Evolutionary conservation across 441 rosid species (phyloP).

Genomic region (Corymbia calophylla): DNA sequence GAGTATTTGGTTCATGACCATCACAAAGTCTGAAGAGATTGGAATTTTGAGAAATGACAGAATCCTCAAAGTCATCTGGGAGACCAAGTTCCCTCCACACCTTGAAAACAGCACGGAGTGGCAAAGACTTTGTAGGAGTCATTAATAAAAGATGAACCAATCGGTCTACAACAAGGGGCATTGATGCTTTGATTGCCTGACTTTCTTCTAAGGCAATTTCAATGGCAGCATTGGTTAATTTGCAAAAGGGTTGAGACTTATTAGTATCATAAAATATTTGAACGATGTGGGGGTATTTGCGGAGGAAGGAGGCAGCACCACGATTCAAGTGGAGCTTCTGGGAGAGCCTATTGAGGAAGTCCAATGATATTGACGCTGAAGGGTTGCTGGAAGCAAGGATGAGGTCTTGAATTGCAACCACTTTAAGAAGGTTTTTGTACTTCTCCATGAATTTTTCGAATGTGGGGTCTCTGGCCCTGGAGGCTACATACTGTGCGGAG

Average conservation of each 20-base stretch:
- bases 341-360: slow-evolving; percentile 73
- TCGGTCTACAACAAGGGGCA: slow-evolving; percentile 46
- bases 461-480: slow-evolving; percentile 64
- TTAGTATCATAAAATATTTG: slow-evolving; percentile 50
- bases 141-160: slow-evolving; percentile 57
- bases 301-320: slow-evolving; percentile 66
- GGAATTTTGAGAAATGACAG: slow-evolving; percentile 51
- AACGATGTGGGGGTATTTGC: slow-evolving; percentile 71
- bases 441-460: slow-evolving; percentile 85
- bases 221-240: slow-evolving; percentile 44
- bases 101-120: slow-evolving; percentile 76
- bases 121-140: slow-evolving; percentile 58
- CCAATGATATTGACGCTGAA: slow-evolving; percentile 59
- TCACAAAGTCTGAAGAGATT: slow-evolving; percentile 39
- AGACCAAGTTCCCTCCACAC: slow-evolving; percentile 95
- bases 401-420: slow-evolving; percentile 68
- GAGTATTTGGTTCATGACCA: slow-evolving; percentile 64
- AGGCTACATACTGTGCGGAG: slow-evolving; percentile 64
- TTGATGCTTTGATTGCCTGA: slow-evolving; percentile 32
- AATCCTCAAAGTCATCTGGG: slow-evolving; percentile 89
- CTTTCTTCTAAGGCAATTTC: slow-evolving; percentile 50
- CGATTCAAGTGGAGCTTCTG: slow-evolving; percentile 79
- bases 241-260: slow-evolving; percentile 50
- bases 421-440: slow-evolving; percentile 71
- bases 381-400: slow-evolving; percentile 48